Conservation (phyloP, 305 asterid species). For the Caryopteris hybrid region DNA sequence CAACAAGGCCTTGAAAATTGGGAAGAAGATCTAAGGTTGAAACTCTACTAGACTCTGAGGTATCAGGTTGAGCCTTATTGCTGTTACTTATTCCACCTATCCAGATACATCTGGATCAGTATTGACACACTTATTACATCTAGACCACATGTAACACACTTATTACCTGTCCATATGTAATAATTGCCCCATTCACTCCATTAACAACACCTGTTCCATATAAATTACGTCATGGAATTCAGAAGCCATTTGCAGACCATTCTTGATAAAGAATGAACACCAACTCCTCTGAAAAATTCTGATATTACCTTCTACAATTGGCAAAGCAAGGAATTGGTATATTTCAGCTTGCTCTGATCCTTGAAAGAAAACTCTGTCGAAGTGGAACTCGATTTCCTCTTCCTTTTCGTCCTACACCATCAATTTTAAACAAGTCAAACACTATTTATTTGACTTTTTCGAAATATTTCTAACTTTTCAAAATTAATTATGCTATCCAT, state of each 20-base stretch:
- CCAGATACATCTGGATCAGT: background rate
- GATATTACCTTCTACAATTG: slow-evolving; percentile 55
- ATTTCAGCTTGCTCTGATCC: slow-evolving; percentile 72
- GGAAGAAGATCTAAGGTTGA: background rate
- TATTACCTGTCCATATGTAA: slow-evolving; percentile 80
- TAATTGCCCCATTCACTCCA: slow-evolving; percentile 72
- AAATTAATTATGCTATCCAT: background rate
- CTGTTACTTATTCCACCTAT: background rate
- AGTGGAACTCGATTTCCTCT: slow-evolving; percentile 61
- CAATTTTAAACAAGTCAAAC: background rate
- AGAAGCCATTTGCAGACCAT: background rate
- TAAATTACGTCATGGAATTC: background rate
- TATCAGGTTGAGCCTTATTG: background rate
- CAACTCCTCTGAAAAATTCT: background rate
- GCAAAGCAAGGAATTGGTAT: slow-evolving; percentile 65
- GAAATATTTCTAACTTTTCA: background rate
- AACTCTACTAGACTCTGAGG: background rate
- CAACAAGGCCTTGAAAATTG: background rate
- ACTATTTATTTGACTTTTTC: background rate
- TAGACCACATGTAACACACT: background rate
- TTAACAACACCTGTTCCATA: slow-evolving; percentile 49
- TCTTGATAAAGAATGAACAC: background rate
- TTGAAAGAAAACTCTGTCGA: slow-evolving; percentile 73
- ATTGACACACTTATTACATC: background rate
- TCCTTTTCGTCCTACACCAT: slow-evolving; percentile 68